Base-by-base conservation (phyloP, 1,284 basidiomycete genomes). In the Coriolopsis trogii region DNA sequence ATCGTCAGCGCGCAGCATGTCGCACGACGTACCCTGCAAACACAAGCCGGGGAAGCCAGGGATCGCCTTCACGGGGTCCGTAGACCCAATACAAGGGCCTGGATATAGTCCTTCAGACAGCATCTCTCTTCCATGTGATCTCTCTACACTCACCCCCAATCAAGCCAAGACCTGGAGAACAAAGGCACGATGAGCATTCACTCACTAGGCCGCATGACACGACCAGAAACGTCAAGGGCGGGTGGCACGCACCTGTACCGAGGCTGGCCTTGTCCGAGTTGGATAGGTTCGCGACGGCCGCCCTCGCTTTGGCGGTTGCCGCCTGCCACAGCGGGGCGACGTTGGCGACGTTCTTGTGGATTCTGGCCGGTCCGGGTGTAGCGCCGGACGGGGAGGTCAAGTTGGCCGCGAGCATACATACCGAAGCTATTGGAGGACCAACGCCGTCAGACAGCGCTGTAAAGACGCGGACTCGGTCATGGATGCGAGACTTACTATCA, bases 21-120 rank as follows among this genome's bases (percentile, higher is more conserved):
- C 16, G 15, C 8, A 12, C 15, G 15, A 54, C 67, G 38, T 56
- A 79, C 80, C 81, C 70, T 84, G 71, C 4, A 91, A 71, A 64
- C 89, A 93, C 16, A 92, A 72, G 0, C 88, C 88, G 2, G 80
- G 76, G 69, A 86, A 91, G 34, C 75, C 74, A 9, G 61, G 56
- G 48, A 85, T 82, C 2, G 77, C 73, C 0, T 79, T 72, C 36
- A 91, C 78, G 4, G 82, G 67, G 3, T 77, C 75, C 3, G 79
- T 89, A 64, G 87, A 89, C 9, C 87, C 88, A 38, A 88, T 79
- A 61, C 87, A 89, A 49, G 80, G 71, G 12, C 79, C 79, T 79
- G 40, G 26, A 23, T 12, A 3, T 10, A 20, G n/a, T n/a, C n/a
- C n/a, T 13, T 23, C 6, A 23, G 12, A 12, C 12, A 5, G 13